Base-by-base conservation (phyloP, 805 yeast genomes). In the Saccharomycopsis sp. region DNA sequence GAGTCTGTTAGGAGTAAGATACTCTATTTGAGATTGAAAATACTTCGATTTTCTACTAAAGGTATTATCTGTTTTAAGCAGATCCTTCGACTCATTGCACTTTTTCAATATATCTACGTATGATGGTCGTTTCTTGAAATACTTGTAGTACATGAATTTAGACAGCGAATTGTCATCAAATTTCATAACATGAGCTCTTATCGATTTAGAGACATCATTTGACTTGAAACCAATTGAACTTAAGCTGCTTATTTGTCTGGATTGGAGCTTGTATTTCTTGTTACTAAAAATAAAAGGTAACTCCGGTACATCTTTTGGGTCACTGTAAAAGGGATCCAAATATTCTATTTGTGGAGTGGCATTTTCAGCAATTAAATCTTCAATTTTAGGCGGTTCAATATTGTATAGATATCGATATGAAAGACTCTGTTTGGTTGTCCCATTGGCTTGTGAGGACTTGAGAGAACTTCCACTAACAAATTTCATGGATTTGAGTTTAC, bases 211-310 rank as follows among this genome's bases (percentile, higher is more conserved):
- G 12, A 58, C 53, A 14, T n/a, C 38, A 19, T 9, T 8, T 1
- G 47, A 25, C 5, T 49, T 35, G 20, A 50, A 42, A 23, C 20
- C 34, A 8, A 57, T 35, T 22, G 56, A 47, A 17, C 23, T 19
- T 23, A 56, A 53, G 1, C n/a, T 3, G 3, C 44, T 41, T 22
- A 41, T 14, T 15, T 78, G 73, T 2, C 69, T 64, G 0, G 83
- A 78, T 12, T 70, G 68, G 1, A 87, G 69, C 1, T 70, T 72
- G 61, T 84, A 83, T 63, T 79, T 81, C 61, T 78, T 82, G 3
- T 91, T 92, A 0, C 92, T 92, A 70, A 82, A 85, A 0, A 80
- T 70, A 57, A 86, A 79, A 0, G 93, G 85, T 9, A 70, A 69
- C 3, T 69, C 65, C 1, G 81, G 85, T 3, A 79, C 72, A 64